Evolutionary conservation across 164 flowering plant species (phyloP).

Genomic region (Annona cherimola): DNA sequence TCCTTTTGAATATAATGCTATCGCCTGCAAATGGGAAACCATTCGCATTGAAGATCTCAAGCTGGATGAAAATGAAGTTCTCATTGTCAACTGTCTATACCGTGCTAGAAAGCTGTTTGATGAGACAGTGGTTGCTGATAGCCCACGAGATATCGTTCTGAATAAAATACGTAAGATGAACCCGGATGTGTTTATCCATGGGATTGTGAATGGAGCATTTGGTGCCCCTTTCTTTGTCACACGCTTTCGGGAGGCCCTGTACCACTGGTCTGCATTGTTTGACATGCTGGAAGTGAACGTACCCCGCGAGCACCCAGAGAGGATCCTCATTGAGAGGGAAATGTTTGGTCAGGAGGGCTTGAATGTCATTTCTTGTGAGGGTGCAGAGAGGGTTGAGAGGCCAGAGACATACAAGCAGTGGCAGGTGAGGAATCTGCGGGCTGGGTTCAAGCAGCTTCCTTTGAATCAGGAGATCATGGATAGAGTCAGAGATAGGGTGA

Average conservation of each 20-base stretch:
- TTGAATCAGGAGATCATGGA: constrained; percentile 37
- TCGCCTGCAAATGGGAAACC: constrained; percentile 80
- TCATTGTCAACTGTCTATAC: constrained; percentile 60
- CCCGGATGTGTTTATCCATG: constrained; percentile 62
- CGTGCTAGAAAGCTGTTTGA: constrained; percentile 54
- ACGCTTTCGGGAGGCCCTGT: constrained; percentile 73
- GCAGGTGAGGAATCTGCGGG: constrained; percentile 55
- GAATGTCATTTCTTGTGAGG: constrained; percentile 80
- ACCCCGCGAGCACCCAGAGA: constrained; percentile 55
- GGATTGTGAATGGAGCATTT: constrained; percentile 59
- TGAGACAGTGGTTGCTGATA: constrained; percentile 58
- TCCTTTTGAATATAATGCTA: constrained; percentile 67
- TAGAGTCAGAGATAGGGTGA: constrained; percentile 35
- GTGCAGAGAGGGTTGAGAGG: constrained; percentile 77
- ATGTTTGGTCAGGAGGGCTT: constrained; percentile 59
- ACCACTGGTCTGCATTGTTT: constrained; percentile 68
- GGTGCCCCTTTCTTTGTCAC: constrained; percentile 83
- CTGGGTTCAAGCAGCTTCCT: constrained; percentile 64
- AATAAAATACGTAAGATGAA: constrained; percentile 48
- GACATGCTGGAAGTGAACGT: constrained; percentile 74
- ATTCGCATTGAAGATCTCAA: constrained; percentile 63
- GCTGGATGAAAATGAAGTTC: constrained; percentile 52
- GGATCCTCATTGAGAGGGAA: constrained; percentile 60
- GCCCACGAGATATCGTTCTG: constrained; percentile 52
- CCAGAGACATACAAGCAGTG: constrained; percentile 92